Evolutionary conservation across 1,284 basidiomycete genomes (phyloP), one percentile per base, ranked within the genome.

Genomic region (Ustilago lituana): DNA sequence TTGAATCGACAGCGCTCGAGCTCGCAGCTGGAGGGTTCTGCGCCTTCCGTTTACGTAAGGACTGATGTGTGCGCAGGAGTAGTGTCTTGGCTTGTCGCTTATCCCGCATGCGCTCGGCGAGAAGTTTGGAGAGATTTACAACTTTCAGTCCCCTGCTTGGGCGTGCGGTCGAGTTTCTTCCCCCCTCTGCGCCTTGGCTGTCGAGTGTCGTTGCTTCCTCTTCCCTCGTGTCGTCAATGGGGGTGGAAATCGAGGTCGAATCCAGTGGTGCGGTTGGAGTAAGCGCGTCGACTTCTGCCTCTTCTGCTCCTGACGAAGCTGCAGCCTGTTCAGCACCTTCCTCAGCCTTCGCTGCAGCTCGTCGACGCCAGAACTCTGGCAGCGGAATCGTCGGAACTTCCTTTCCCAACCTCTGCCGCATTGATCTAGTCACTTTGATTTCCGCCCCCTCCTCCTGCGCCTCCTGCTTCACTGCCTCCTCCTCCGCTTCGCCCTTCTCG

Each of bases 21-120:
- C n/a, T n/a, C n/a, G n/a, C n/a, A n/a, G n/a, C n/a, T n/a, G n/a
- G n/a, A n/a, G n/a, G n/a, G n/a, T n/a, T n/a, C n/a, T n/a, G n/a
- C n/a, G n/a, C n/a, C n/a, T 3, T 22, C 23, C 35, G 27, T 38
- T 54, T 56, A 15, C 55, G 66, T 31, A 69, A 23, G 17, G 47
- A 50, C 37, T 60, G 41, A 33, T 69, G 66, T 12, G 66, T 69
- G 2, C 66, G 47, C 7, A 69, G 37, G 2, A 69, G 43, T 31
- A 69, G 33, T 23, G 52, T 52, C 11, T 64, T 55, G 0, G 55
- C 56, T 19, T 69, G 52, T 24, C 56, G 35, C 52, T 63, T 60
- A 1, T 63, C 48, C 9, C 51, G 33, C 60, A 54, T 60, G 11
- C 60, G 39, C 10, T 59, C 55, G 0, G 66, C 66, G 11, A 69